Evolutionary conservation across 192 early-diverging fungal genomes (phyloP).

Genomic region (Coemansia sp.): DNA sequence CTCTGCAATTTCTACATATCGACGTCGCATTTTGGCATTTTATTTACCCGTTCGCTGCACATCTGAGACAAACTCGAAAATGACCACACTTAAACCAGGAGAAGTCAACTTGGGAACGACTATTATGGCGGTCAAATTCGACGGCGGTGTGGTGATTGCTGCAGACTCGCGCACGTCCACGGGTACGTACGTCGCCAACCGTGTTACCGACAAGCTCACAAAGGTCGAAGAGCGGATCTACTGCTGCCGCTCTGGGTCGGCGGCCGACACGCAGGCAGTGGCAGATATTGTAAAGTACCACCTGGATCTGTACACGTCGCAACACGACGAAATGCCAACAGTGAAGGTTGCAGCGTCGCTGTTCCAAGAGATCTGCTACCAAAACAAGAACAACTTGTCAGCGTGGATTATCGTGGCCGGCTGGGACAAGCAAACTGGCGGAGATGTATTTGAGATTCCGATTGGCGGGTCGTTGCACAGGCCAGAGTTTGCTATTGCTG

Average conservation of each 20-base stretch:
- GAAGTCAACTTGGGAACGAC: slow-evolving; percentile 97
- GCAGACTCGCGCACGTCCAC: slow-evolving; percentile 97
- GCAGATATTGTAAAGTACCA: slow-evolving; percentile 98
- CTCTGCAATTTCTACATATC: background rate
- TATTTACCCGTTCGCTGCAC: background rate
- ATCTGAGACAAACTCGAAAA: slow-evolving; percentile 10
- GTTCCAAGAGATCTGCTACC: slow-evolving; percentile 93
- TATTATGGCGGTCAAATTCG: slow-evolving; percentile 91
- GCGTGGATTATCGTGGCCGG: slow-evolving; percentile 98
- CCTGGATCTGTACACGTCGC: slow-evolving; percentile 86
- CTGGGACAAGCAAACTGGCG: slow-evolving; percentile 91
- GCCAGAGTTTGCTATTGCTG: slow-evolving; percentile 91
- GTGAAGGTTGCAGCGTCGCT: slow-evolving; percentile 85
- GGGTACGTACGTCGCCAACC: slow-evolving; percentile 94
- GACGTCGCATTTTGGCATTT: slow-evolving; percentile 2
- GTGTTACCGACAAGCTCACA: slow-evolving; percentile 98
- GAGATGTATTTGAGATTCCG: slow-evolving; percentile 85
- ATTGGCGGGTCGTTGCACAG: slow-evolving; percentile 91
- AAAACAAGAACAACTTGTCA: slow-evolving; percentile 83
- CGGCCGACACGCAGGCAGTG: slow-evolving; percentile 98
- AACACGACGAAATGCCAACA: slow-evolving; percentile 79
- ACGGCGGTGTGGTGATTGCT: slow-evolving; percentile 91
- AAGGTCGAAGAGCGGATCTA: slow-evolving; percentile 93
- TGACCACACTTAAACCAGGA: slow-evolving; percentile 78
- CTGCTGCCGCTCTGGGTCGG: slow-evolving; percentile 96